phyloP scores from a whole-genome alignment of 2,329 filamentous ascomycete species.

The Fusarium nematophilum region DNA sequence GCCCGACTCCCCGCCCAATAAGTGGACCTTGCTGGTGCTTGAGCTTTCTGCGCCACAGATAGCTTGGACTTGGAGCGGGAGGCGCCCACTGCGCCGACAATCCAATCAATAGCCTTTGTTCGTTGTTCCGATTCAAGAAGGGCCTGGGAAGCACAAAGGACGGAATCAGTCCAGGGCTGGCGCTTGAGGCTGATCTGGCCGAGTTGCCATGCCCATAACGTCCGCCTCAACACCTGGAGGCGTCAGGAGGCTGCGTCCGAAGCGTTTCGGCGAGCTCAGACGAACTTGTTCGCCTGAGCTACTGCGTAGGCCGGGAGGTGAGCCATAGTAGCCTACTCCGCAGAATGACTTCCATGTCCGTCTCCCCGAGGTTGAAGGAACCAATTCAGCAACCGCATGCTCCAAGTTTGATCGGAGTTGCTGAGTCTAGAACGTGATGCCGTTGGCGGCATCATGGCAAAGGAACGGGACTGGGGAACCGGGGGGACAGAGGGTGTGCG shows the following conservation, averaged over 20 bases:
- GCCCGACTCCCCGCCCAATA: slow-evolving; percentile 26
- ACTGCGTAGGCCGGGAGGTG: too few relatives aligned
- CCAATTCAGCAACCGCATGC: slow-evolving; percentile 10
- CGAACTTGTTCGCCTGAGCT: background rate
- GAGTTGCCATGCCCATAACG: slow-evolving; percentile 12
- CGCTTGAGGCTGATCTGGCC: slow-evolving; percentile 14
- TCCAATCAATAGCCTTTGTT: slow-evolving; percentile 13
- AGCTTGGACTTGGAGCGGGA: slow-evolving; percentile 1
- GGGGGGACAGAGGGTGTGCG: slow-evolving; percentile 17
- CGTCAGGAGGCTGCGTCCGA: background rate
- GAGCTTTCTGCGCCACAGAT: background rate
- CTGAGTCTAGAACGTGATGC: slow-evolving; percentile 37
- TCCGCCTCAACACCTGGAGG: background rate
- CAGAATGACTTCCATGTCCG: background rate
- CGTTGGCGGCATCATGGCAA: slow-evolving; percentile 17
- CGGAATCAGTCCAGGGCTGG: background rate
- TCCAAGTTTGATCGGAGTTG: slow-evolving; percentile 17
- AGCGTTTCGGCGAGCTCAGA: background rate
- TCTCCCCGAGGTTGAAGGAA: slow-evolving; percentile 11
- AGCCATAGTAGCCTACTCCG: slow-evolving; percentile 2
- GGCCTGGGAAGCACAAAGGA: too few relatives aligned
- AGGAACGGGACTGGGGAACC: slow-evolving; percentile 8
- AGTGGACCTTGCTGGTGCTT: slow-evolving; percentile 9
- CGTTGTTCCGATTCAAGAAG: background rate
- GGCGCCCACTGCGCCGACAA: slow-evolving; percentile 3